A percentile compares a stretch with the other conserved stretches of the same genome.
Conservation (phyloP, 2,329 filamentous ascomycete species). For the Trichophyton schoenleinii region DNA sequence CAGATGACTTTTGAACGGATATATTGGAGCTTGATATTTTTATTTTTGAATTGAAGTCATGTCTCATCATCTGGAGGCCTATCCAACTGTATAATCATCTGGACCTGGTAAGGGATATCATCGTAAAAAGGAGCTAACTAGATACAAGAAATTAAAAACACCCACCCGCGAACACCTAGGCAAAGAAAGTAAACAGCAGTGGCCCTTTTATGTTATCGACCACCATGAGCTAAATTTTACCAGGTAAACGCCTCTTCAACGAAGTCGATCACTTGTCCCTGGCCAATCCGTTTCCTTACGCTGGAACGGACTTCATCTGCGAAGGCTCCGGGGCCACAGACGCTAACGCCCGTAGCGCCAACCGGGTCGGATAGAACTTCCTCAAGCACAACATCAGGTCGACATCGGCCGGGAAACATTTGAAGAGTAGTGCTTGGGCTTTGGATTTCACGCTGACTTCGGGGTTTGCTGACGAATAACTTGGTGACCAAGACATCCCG, state of each 20-base stretch:
- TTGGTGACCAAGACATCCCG: conserved; percentile 48
- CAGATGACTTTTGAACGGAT: too few species aligned
- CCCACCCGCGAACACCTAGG: not conserved
- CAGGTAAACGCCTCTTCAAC: conserved; percentile 56
- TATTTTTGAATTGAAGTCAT: not conserved
- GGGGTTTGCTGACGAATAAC: conserved; percentile 51
- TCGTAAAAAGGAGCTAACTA: not conserved
- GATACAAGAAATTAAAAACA: not conserved
- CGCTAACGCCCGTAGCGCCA: conserved; percentile 49
- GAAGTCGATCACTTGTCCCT: conserved; percentile 46
- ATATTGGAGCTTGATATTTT: not conserved
- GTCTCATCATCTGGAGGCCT: not conserved
- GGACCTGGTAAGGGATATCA: not conserved
- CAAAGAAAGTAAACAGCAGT: not conserved
- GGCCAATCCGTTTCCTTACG: conserved; percentile 39
- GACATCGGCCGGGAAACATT: conserved; percentile 49
- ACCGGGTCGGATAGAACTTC: conserved; percentile 44
- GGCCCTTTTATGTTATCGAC: not conserved
- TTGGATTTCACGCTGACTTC: conserved; percentile 41
- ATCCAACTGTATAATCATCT: not conserved
- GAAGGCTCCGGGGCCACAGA: conserved; percentile 52
- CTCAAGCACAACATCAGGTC: conserved; percentile 43
- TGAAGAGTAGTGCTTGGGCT: conserved; percentile 46
- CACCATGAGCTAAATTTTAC: conserved; percentile 22
- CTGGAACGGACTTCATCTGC: conserved; percentile 48